These are phyloP conservation scores for Harringtonia lauricola DNA, from an alignment of 2,329 filamentous ascomycete species.

Conservation along the genomic window DNA sequence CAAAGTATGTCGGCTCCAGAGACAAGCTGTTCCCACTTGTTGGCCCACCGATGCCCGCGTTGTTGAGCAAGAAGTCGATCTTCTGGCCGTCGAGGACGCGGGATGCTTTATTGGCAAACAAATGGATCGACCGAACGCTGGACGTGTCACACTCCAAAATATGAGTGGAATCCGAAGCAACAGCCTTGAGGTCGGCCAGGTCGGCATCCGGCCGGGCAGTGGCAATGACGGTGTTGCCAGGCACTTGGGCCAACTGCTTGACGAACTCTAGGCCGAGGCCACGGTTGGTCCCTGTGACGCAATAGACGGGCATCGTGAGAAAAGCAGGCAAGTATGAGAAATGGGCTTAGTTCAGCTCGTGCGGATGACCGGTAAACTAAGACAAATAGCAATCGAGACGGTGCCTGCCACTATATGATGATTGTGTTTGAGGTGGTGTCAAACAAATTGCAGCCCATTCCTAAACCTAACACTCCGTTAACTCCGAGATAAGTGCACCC, in stretches of 20 bases:
- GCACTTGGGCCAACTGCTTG: slow-evolving; percentile 16
- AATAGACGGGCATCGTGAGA: slow-evolving; percentile 20
- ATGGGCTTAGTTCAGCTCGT: no score
- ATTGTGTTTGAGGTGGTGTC: no score
- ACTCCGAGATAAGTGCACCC: no score
- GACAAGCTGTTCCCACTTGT: slow-evolving; percentile 24
- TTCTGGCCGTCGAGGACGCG: slow-evolving; percentile 20
- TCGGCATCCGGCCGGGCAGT: slow-evolving; percentile 15
- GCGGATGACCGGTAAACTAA: no score
- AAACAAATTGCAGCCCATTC: no score
- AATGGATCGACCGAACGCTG: slow-evolving; percentile 20
- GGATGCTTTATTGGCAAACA: slow-evolving; percentile 12
- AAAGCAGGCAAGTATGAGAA: no score
- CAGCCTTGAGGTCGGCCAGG: slow-evolving; percentile 15
- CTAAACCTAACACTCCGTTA: no score
- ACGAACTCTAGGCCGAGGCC: slow-evolving; percentile 21
- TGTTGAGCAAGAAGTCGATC: slow-evolving; percentile 22
- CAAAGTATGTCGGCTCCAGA: slow-evolving; percentile 23
- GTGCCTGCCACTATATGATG: no score
- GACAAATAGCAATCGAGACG: no score
- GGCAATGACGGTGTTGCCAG: slow-evolving; percentile 18
- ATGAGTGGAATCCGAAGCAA: slow-evolving; percentile 13
- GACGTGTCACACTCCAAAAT: slow-evolving; percentile 20
- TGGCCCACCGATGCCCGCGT: slow-evolving; percentile 24
- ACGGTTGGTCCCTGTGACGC: slow-evolving; percentile 21